Percentiles rank a stretch among this genome's conserved stretches.
Evolutionary conservation across 371 early-diverging fungal species (phyloP).

Genomic region (Dentiscutata heterogama): DNA sequence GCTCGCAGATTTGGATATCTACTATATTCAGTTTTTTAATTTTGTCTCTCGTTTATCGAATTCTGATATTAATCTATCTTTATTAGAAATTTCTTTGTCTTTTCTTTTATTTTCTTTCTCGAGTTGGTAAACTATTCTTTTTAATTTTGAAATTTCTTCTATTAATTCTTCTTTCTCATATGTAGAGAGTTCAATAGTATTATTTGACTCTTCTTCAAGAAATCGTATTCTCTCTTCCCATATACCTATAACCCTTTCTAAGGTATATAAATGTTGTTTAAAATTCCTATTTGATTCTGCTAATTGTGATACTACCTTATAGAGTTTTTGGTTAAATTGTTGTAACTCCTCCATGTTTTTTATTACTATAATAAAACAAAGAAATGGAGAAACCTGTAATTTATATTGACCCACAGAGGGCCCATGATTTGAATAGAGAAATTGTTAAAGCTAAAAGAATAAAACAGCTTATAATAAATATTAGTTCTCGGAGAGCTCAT

Average conservation of each 20-base stretch:
- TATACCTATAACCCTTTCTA: not conserved
- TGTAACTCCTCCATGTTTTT: constrained; percentile 12
- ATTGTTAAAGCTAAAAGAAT: too few species aligned
- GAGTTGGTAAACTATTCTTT: not conserved
- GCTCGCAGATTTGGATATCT: too few species aligned
- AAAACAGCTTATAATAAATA: too few species aligned
- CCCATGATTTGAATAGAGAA: not conserved
- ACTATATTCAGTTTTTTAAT: too few species aligned
- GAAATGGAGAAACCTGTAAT: constrained; percentile 6
- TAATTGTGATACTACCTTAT: too few species aligned
- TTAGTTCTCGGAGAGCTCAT: too few species aligned
- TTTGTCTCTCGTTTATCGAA: not conserved
- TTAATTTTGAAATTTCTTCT: not conserved
- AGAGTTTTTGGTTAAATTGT: not conserved
- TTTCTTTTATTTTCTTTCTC: not conserved
- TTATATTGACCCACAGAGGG: constrained; percentile 10
- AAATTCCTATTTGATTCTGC: not conserved
- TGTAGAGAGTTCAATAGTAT: constrained; percentile 3
- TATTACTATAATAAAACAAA: not conserved
- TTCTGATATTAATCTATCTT: not conserved
- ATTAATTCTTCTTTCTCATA: constrained; percentile 6
- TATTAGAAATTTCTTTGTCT: not conserved
- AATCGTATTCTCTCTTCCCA: not conserved
- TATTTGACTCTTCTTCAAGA: not conserved
- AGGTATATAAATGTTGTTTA: not conserved